These are phyloP conservation scores for Mesembryanthemum crystallinum DNA, from an alignment of 148 eudicot genomes.

Conservation along the genomic window DNA sequence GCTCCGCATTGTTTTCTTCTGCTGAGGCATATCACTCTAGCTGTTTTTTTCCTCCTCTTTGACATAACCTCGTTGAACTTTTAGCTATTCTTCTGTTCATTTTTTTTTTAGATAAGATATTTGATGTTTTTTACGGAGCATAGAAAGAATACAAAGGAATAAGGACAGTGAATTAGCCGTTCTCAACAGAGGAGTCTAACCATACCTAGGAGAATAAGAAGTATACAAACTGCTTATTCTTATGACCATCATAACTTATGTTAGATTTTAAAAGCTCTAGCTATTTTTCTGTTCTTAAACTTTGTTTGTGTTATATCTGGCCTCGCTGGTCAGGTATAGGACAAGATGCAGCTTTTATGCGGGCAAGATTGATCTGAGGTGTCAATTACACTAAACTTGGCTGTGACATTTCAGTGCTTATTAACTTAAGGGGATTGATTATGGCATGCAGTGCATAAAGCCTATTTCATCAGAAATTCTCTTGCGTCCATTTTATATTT, in stretches of 20 bases:
- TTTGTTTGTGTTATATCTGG: neutral
- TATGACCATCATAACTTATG: too few relatives aligned
- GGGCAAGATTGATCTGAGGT: neutral
- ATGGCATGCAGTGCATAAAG: neutral
- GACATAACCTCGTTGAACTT: too few relatives aligned
- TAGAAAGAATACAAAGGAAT: too few relatives aligned
- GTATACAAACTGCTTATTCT: too few relatives aligned
- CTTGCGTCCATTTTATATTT: neutral
- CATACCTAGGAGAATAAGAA: too few relatives aligned
- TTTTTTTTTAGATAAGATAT: too few relatives aligned
- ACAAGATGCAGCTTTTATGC: neutral
- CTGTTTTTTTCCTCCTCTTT: neutral
- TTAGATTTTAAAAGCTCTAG: too few relatives aligned
- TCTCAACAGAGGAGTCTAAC: too few relatives aligned
- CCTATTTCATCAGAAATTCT: neutral
- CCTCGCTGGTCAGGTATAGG: conserved; percentile 2
- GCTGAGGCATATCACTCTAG: neutral
- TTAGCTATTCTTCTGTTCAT: neutral
- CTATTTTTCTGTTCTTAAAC: neutral
- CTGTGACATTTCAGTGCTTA: neutral
- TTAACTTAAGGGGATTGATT: neutral
- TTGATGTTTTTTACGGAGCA: too few relatives aligned
- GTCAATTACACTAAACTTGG: neutral
- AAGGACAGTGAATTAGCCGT: too few relatives aligned
- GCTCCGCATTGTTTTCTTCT: conserved; percentile 3